Percentiles rank a stretch among this genome's conserved stretches.
These are phyloP conservation scores for Leptographium galeiforme DNA, from an alignment of 2,329 filamentous ascomycete species.

Conservation along the genomic window DNA sequence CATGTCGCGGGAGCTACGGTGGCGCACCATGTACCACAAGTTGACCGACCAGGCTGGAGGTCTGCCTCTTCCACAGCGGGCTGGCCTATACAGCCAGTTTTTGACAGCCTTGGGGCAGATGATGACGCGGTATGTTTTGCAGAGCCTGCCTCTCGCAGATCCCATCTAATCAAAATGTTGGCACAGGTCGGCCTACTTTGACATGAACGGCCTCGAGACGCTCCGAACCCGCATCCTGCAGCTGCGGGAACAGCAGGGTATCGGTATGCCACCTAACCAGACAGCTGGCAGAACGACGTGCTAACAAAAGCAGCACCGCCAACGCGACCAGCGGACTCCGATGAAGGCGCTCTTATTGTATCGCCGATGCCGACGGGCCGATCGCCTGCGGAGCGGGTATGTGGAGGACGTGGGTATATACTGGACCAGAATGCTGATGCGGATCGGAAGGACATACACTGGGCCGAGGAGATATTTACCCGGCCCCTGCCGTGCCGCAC, in stretches of 20 bases:
- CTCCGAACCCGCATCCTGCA: slow-evolving; percentile 34
- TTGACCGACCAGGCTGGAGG: slow-evolving; percentile 40
- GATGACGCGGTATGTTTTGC: slow-evolving; percentile 30
- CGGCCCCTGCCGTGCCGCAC: slow-evolving; percentile 37
- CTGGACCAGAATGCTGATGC: slow-evolving; percentile 1
- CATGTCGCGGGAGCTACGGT: slow-evolving; percentile 33
- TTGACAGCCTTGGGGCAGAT: slow-evolving; percentile 35
- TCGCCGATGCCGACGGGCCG: slow-evolving; percentile 17
- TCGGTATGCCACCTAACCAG: slow-evolving; percentile 14
- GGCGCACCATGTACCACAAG: slow-evolving; percentile 44
- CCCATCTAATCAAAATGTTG: background rate
- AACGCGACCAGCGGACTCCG: slow-evolving; percentile 22
- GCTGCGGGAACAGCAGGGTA: slow-evolving; percentile 37
- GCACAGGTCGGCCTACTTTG: slow-evolving; percentile 36
- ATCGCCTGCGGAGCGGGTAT: slow-evolving; percentile 11
- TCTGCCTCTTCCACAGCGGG: slow-evolving; percentile 36
- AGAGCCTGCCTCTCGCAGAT: background rate
- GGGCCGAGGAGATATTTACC: slow-evolving; percentile 49
- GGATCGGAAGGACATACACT: slow-evolving; percentile 24
- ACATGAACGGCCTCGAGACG: slow-evolving; percentile 39
- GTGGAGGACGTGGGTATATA: slow-evolving; percentile 1
- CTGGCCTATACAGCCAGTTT: slow-evolving; percentile 43
- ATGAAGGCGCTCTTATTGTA: slow-evolving; percentile 20
- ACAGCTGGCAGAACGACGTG: slow-evolving; percentile 7
- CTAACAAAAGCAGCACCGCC: background rate